Conservation (phyloP, 495 filamentous ascomycete genomes). For the Ramalina peruviana region DNA sequence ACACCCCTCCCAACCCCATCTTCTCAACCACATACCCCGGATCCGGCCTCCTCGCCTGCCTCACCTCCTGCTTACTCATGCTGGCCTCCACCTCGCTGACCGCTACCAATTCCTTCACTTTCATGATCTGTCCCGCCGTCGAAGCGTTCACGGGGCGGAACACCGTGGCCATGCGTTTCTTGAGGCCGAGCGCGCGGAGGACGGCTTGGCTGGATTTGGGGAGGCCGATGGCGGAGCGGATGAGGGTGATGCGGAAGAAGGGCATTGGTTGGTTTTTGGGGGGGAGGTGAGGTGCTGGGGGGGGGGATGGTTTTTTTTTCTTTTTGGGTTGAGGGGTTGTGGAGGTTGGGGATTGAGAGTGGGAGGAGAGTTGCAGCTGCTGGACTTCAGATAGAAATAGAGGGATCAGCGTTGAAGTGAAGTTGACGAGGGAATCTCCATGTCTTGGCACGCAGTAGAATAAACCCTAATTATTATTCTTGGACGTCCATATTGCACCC, state of each 20-base stretch:
- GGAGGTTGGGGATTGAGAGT: neutral
- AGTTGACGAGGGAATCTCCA: too few relatives aligned
- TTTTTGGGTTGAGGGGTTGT: neutral
- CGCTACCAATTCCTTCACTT: conserved; percentile 86
- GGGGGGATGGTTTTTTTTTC: too few relatives aligned
- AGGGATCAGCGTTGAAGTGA: too few relatives aligned
- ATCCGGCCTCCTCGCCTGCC: conserved; percentile 60
- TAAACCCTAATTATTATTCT: too few relatives aligned
- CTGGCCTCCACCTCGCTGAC: conserved; percentile 67
- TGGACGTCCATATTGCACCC: too few relatives aligned
- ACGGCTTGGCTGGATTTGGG: conserved; percentile 69
- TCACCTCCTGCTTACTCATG: conserved; percentile 61
- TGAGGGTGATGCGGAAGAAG: conserved; percentile 89
- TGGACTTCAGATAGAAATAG: too few relatives aligned
- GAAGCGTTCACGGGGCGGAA: conserved; percentile 78
- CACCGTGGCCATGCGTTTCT: conserved; percentile 74
- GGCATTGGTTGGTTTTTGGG: conserved; percentile 42
- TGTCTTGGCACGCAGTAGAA: too few relatives aligned
- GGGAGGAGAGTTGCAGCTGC: too few relatives aligned
- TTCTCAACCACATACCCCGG: conserved; percentile 77
- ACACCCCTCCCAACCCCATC: conserved; percentile 14
- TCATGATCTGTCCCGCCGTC: conserved; percentile 90
- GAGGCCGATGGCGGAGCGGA: conserved; percentile 87
- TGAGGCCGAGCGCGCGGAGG: conserved; percentile 77
- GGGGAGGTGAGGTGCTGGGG: neutral